phyloP scores from a whole-genome alignment of 202 grass and related monocot genomes.

The Cymbopogon flexuosus region DNA sequence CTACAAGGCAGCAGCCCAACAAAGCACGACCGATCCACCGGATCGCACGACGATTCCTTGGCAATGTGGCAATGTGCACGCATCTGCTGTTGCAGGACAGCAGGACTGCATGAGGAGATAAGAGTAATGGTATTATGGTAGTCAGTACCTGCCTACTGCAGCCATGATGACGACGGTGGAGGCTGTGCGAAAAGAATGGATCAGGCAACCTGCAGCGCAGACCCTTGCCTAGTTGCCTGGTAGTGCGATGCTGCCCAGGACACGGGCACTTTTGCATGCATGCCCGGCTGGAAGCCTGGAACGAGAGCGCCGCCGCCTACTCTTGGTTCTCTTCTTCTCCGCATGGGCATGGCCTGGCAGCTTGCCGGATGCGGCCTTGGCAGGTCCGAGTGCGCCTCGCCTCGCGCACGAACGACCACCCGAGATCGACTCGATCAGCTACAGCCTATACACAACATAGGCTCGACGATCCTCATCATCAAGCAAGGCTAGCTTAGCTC shows the following conservation, averaged over 20 bases:
- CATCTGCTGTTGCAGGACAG: background rate
- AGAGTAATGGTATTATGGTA: background rate
- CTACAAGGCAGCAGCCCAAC: background rate
- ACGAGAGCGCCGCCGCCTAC: background rate
- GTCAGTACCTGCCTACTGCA: background rate
- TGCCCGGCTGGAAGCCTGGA: background rate
- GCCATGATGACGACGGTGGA: background rate
- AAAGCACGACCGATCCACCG: slow-evolving; percentile 2
- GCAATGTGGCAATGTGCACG: background rate
- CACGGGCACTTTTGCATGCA: background rate
- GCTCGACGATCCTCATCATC: too few species aligned
- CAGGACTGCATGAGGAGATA: too few species aligned
- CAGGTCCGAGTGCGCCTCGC: slow-evolving; percentile 5
- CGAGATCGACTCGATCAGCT: background rate
- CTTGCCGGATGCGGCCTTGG: slow-evolving; percentile 17
- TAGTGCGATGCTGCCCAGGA: slow-evolving; percentile 27
- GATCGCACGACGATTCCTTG: background rate
- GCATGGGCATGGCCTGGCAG: slow-evolving; percentile 7
- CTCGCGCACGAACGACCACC: background rate
- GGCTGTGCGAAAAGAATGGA: background rate
- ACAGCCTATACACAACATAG: background rate
- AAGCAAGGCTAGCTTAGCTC: background rate
- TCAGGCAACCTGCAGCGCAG: background rate
- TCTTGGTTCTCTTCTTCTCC: background rate
- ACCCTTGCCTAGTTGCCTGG: too few species aligned